Conservation (phyloP, 2,329 filamentous ascomycete genomes). For the Colletotrichum caudatum region DNA sequence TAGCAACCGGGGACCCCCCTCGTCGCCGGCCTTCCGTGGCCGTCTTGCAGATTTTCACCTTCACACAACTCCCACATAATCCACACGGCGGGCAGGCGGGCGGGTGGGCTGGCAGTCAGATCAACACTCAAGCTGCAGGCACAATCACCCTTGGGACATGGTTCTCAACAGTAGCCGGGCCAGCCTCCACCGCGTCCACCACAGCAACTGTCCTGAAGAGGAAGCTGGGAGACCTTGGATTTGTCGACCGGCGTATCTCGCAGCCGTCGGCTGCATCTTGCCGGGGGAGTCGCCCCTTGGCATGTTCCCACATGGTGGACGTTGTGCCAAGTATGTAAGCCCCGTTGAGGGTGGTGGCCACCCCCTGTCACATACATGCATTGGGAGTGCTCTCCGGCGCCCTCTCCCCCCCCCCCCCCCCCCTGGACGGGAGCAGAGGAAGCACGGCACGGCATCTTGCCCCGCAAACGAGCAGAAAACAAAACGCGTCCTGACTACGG, state of each 20-base stretch:
- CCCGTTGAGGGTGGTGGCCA: not conserved
- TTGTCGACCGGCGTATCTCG: constrained; percentile 29
- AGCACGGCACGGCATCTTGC: no score
- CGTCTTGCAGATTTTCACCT: constrained; percentile 3
- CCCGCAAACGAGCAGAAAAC: not conserved
- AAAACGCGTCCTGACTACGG: not conserved
- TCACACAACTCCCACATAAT: not conserved
- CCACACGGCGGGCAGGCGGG: not conserved
- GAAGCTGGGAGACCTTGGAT: not conserved
- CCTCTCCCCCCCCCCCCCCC: no score
- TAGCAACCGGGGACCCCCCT: not conserved
- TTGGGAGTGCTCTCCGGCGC: not conserved
- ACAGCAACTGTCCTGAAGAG: not conserved
- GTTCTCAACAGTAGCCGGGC: not conserved
- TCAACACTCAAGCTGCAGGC: constrained; percentile 18
- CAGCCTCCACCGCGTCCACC: not conserved
- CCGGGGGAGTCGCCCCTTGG: constrained; percentile 2
- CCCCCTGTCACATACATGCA: constrained; percentile 3
- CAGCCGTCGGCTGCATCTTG: constrained; percentile 21
- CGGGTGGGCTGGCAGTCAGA: not conserved
- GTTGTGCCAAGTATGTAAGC: no score
- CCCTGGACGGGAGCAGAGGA: not conserved
- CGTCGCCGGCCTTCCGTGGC: not conserved
- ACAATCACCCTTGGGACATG: not conserved
- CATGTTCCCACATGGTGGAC: not conserved